Evolutionary conservation across 1,139 yeast genomes (phyloP), one percentile per base, ranked within the genome.

Genomic region (Spathaspora sp.): DNA sequence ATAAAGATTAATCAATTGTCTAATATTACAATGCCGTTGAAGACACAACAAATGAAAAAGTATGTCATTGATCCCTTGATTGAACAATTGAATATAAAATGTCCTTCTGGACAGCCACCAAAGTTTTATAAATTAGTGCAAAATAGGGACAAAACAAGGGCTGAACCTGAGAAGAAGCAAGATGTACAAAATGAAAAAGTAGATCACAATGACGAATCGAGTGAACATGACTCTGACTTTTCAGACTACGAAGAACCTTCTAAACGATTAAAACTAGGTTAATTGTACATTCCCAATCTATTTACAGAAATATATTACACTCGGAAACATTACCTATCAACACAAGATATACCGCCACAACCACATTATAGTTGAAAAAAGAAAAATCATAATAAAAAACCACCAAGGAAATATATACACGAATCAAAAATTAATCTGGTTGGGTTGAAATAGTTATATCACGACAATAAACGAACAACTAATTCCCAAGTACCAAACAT

Each of bases 401-500:
- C 31, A 43, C 39, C 39, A 41, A 25, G 23, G 37, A 36, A 34
- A 29, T 42, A 45, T 41, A 27, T 42, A 44, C 49, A 48, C 24
- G 47, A 23, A 37, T 20, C 27, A 13, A 31, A 27, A 31, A 13
- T 31, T 5, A 26, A 26, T 6, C 5, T 26, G 29, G 18, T 15
- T 31, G 36, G n/a, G n/a, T 15, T 31, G 36, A 15, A 13, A 31
- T 13, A n/a, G 8, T 13, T 8, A 42, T n/a, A 42, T 56, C 52
- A 63, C 24, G 89, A 82, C 43, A 86, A 70, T 38, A 86, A 61
- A 51, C 86, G 78, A 39, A 93, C 90, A 43, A 95, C 89, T 41
- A 95, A 68, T 61, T 95, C 99, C 98, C 99, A 95, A 2, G 99
- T 91, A 34, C 99, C 99, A 74, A 95, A 95, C 98, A 95, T 93